Percentiles rank a stretch among this genome's conserved stretches.
Conservation (phyloP, 2,329 filamentous ascomycete genomes). For the Celoporthe dispersa region DNA sequence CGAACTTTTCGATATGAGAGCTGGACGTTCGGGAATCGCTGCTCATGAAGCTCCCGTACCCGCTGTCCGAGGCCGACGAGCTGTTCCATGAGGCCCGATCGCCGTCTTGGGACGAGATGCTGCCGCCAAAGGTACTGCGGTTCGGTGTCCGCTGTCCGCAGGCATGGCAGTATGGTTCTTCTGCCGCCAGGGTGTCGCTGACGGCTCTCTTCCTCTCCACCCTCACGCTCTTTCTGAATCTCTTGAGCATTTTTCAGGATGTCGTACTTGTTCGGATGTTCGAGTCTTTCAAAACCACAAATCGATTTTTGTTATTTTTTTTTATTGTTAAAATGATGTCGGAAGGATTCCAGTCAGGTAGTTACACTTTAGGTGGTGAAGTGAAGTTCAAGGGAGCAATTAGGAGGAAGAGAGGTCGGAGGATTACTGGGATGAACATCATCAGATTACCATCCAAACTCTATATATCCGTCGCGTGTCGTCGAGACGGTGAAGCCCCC, state of each 20-base stretch:
- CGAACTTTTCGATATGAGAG: not conserved
- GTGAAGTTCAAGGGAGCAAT: not conserved
- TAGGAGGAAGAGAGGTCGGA: not conserved
- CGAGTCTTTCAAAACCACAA: not conserved
- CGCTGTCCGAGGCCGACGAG: slow-evolving; percentile 25
- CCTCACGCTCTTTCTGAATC: slow-evolving; percentile 14
- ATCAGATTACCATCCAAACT: not conserved
- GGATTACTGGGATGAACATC: not conserved
- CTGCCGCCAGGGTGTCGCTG: too few species aligned
- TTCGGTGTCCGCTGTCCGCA: slow-evolving; percentile 19
- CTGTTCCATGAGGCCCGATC: slow-evolving; percentile 19
- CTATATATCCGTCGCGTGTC: not conserved
- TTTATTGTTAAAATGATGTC: not conserved
- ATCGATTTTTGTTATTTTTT: too few species aligned
- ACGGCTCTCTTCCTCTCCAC: not conserved
- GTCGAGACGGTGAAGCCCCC: not conserved
- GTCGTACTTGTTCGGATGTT: not conserved
- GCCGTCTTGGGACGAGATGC: not conserved
- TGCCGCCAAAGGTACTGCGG: not conserved
- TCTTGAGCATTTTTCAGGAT: slow-evolving; percentile 22
- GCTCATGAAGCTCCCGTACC: slow-evolving; percentile 19
- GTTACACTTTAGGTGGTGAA: not conserved
- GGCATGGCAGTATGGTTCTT: slow-evolving; percentile 16
- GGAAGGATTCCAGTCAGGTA: not conserved
- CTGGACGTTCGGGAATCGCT: not conserved